phyloP scores from a whole-genome alignment of 345 rosid genomes.

The Brassica cretica region DNA sequence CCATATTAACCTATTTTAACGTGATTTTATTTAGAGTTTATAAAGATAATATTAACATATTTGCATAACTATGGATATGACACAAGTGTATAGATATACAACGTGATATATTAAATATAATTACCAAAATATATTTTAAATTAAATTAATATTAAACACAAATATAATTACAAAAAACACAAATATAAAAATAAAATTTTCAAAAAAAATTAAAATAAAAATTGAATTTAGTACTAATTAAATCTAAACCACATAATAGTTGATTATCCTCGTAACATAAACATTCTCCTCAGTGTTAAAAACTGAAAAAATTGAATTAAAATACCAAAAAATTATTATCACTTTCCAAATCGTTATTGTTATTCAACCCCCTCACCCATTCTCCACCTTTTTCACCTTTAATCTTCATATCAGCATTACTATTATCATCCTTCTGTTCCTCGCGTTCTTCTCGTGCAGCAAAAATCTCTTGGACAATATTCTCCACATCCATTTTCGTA shows the following conservation, averaged over 20 bases:
- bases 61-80: no score
- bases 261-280: neutral
- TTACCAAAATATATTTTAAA: no score
- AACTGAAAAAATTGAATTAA: constrained; percentile 4
- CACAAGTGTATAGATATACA: no score
- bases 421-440: neutral
- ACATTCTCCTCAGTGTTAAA: neutral
- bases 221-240: neutral
- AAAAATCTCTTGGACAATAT: constrained; percentile 59
- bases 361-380: constrained; percentile 37
- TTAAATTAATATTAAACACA: no score
- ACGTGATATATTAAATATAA: no score
- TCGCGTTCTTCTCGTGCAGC: constrained; percentile 21
- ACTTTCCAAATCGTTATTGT: constrained; percentile 15
- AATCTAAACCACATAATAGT: neutral
- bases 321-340: constrained; percentile 33
- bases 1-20: no score
- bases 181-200: no score
- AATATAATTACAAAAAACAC: no score
- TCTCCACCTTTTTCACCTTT: constrained; percentile 10
- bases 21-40: no score
- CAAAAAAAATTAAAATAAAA: no score
- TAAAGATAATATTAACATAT: no score
- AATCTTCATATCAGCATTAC: neutral
- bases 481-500: constrained; percentile 58